Evolutionary conservation across 2,329 filamentous ascomycete genomes (phyloP).

Genomic region (Hypomyces rosellus): DNA sequence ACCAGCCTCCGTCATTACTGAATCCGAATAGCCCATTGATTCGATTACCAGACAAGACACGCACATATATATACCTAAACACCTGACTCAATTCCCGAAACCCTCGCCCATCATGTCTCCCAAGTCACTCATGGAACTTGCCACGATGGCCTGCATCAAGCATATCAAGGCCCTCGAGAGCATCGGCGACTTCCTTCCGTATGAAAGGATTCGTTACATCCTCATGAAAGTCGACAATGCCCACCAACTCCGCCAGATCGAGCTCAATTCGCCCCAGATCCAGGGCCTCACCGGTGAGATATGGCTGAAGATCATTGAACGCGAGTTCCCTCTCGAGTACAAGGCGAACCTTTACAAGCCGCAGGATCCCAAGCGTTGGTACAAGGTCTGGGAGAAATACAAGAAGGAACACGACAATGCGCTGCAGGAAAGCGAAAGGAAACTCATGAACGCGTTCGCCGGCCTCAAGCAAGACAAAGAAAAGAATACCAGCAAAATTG

Average conservation of each 20-base stretch:
- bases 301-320: slow-evolving; percentile 73
- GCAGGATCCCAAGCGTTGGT: slow-evolving; percentile 64
- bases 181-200: slow-evolving; percentile 61
- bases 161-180: slow-evolving; percentile 55
- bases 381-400: slow-evolving; percentile 68
- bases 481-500: slow-evolving; percentile 50
- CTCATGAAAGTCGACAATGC: slow-evolving; percentile 67
- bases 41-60: neutral
- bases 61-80: neutral
- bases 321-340: slow-evolving; percentile 63
- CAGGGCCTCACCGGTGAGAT: slow-evolving; percentile 61
- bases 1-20: too few species aligned
- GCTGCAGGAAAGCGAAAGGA: slow-evolving; percentile 53
- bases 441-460: slow-evolving; percentile 50
- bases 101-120: slow-evolving; percentile 30
- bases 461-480: slow-evolving; percentile 53
- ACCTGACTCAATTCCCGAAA: neutral
- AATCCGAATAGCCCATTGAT: neutral
- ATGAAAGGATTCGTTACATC: slow-evolving; percentile 55
- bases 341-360: slow-evolving; percentile 59
- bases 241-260: slow-evolving; percentile 66
- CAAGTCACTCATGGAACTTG: slow-evolving; percentile 47
- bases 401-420: slow-evolving; percentile 51
- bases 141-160: slow-evolving; percentile 44
- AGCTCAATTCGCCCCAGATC: slow-evolving; percentile 71